These are phyloP conservation scores for Cichorium intybus DNA, from an alignment of 140 eudicot species.

Conservation along the genomic window DNA sequence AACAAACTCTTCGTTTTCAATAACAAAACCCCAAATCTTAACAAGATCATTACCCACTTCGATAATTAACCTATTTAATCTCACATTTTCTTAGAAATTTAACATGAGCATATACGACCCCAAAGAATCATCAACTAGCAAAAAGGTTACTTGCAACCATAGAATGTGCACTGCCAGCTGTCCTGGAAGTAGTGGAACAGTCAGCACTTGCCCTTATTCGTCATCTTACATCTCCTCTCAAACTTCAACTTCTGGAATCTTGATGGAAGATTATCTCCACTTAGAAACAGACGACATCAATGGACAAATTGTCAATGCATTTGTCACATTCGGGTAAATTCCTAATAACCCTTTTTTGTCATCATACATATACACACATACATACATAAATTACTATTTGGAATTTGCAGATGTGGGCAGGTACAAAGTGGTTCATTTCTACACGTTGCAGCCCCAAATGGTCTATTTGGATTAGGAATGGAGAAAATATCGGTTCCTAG, in stretches of 20 bases:
- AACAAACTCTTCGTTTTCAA: no score
- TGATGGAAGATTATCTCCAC: slow-evolving; percentile 81
- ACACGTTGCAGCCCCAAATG: slow-evolving; percentile 93
- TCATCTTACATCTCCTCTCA: slow-evolving; percentile 74
- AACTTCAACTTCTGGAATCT: slow-evolving; percentile 76
- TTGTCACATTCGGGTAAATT: slow-evolving; percentile 78
- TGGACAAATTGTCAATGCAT: slow-evolving; percentile 48
- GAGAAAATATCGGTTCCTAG: slow-evolving; percentile 94
- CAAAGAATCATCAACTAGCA: slow-evolving; percentile 50
- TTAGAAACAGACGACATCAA: slow-evolving; percentile 53
- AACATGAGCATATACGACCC: slow-evolving; percentile 66
- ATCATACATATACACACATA: no score
- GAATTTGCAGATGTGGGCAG: slow-evolving; percentile 81
- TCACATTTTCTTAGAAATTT: slow-evolving; percentile 21
- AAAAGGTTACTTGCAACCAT: slow-evolving; percentile 49
- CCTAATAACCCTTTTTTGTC: background rate
- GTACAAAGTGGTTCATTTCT: slow-evolving; percentile 93
- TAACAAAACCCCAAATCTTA: no score
- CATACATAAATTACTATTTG: background rate
- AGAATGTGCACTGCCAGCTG: slow-evolving; percentile 39
- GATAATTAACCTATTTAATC: background rate
- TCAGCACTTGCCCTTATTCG: slow-evolving; percentile 59
- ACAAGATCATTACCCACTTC: no score
- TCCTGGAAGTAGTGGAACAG: slow-evolving; percentile 25
- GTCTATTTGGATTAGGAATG: slow-evolving; percentile 83